Conservation (phyloP, 2,329 filamentous ascomycete species). For the Xylaria multiplex region DNA sequence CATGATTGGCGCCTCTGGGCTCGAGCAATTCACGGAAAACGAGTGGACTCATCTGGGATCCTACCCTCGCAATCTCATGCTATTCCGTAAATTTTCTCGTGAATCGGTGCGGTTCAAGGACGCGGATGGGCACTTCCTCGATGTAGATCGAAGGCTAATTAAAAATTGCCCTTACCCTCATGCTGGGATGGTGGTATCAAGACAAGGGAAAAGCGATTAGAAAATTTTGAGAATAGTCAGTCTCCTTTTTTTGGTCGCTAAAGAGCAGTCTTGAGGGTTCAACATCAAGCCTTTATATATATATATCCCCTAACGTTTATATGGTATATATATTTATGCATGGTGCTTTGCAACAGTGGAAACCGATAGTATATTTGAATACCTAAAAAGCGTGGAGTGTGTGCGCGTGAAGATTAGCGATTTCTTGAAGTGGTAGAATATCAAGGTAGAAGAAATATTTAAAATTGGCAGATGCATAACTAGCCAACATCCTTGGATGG, state of each 20-base stretch:
- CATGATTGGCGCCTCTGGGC: conserved; percentile 42
- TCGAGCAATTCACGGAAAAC: conserved; percentile 40
- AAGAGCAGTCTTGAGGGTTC: background rate
- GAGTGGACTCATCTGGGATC: conserved; percentile 14
- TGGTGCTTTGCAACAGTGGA: background rate
- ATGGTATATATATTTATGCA: background rate
- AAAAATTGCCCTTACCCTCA: conserved; percentile 17
- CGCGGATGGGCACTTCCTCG: conserved; percentile 18
- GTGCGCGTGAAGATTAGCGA: no score
- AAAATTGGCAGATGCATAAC: background rate
- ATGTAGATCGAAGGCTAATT: background rate
- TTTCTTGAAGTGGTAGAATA: background rate
- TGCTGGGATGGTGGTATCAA: no score
- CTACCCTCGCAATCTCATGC: background rate
- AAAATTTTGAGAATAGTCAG: background rate
- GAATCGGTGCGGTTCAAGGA: conserved; percentile 9
- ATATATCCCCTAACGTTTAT: background rate
- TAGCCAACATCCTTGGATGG: background rate
- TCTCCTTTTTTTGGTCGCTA: background rate
- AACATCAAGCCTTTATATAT: conserved; percentile 7
- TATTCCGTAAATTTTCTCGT: conserved; percentile 27
- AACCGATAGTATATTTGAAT: background rate
- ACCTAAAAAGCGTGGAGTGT: background rate
- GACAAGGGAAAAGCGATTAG: background rate
- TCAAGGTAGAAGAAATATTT: background rate